phyloP scores from a whole-genome alignment of 2,329 filamentous ascomycete species.

The Diaporthe sp. region DNA sequence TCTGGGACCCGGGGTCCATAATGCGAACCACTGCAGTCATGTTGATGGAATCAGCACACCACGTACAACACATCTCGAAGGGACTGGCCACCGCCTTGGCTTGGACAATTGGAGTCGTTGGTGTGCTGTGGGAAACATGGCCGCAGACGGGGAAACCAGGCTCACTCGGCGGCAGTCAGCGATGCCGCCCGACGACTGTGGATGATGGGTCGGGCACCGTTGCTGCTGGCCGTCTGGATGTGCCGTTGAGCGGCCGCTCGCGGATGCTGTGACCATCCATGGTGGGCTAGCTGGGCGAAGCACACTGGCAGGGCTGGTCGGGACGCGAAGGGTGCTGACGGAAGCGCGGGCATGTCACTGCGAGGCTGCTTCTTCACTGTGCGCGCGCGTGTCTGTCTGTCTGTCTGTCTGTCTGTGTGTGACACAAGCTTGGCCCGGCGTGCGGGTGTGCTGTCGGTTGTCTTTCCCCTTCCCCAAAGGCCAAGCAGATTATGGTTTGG shows the following conservation, averaged over 20 bases:
- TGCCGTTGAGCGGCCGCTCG: conserved; percentile 10
- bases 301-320: neutral
- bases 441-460: neutral
- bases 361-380: neutral
- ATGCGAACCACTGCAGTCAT: neutral
- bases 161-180: neutral
- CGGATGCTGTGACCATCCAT: neutral
- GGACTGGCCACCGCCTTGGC: neutral
- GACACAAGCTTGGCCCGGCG: neutral
- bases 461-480: neutral
- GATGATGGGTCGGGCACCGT: neutral
- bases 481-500: conserved; percentile 14
- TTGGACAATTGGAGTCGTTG: neutral
- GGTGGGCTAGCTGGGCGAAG: neutral
- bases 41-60: neutral
- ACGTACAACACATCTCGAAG: neutral
- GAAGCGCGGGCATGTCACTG: neutral
- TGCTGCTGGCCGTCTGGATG: neutral
- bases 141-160: neutral
- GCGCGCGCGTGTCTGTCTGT: neutral
- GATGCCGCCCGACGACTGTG: neutral
- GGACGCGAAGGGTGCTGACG: neutral
- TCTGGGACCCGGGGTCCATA: neutral
- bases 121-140: neutral
- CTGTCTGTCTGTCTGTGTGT: neutral